A percentile compares a stretch with the other conserved stretches of the same genome.
phyloP scores from a whole-genome alignment of 2,329 filamentous ascomycete genomes.

The Beauveria asiatica region DNA sequence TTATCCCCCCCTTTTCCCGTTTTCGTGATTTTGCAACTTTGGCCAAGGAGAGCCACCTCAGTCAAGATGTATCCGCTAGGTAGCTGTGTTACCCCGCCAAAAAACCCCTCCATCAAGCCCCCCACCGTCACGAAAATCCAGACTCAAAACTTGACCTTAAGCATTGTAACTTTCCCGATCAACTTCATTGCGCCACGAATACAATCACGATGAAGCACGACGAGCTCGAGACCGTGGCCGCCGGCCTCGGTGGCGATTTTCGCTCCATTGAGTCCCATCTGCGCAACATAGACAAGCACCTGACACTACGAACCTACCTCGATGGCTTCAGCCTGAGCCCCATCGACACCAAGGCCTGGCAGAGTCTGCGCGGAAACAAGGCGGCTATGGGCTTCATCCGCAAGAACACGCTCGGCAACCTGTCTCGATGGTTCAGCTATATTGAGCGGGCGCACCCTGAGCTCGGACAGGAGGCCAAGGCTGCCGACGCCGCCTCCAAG shows the following conservation, averaged over 20 bases:
- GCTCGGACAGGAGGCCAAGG: constrained; percentile 61
- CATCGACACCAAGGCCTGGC: constrained; percentile 75
- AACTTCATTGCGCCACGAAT: background rate
- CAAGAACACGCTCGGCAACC: constrained; percentile 66
- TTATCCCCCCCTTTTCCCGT: too few relatives aligned
- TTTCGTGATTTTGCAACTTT: too few relatives aligned
- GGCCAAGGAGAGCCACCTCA: background rate
- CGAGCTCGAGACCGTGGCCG: constrained; percentile 44
- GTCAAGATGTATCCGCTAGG: background rate
- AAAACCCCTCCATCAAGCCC: constrained; percentile 9
- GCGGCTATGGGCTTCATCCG: constrained; percentile 75
- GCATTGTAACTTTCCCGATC: background rate
- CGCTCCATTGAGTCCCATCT: constrained; percentile 71
- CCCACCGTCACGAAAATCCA: constrained; percentile 19
- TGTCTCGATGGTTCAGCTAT: constrained; percentile 80
- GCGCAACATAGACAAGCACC: constrained; percentile 72
- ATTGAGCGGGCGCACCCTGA: constrained; percentile 76
- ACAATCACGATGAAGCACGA: constrained; percentile 44
- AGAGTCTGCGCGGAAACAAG: constrained; percentile 72
- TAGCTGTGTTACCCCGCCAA: constrained; percentile 6
- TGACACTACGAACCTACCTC: constrained; percentile 79
- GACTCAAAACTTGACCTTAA: constrained; percentile 15
- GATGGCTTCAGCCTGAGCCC: constrained; percentile 71
- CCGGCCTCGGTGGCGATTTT: constrained; percentile 58
- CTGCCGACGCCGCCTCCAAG: constrained; percentile 58